Evolutionary conservation across 768 basidiomycete genomes (phyloP), one percentile per base, ranked within the genome.

Genomic region (Hygrocybe punicea): DNA sequence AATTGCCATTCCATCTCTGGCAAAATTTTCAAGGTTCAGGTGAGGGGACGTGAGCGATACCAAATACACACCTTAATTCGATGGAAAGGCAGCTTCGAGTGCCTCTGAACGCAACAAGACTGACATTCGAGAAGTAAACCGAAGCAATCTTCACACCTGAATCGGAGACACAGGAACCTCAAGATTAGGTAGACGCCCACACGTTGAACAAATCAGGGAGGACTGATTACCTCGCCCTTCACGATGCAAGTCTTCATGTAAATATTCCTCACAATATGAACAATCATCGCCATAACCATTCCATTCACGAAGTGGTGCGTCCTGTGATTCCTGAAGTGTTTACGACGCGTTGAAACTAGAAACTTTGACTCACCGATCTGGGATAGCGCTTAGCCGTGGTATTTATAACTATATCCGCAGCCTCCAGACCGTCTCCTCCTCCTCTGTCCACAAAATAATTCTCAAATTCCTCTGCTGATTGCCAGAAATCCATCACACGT

Each of bases 141-240:
- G 21, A 54, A 46, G 29, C 57, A 58, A 19, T 58, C 57, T 42
- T 53, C 36, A 47, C 57, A 58, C n/a, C 52, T 23, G 42, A 17
- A 58, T 16, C 11, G 48, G 29, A 14, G 25, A 16, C 8, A 24
- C 13, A n/a, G 16, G 21, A 39, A 17, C 49, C 17, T n/a, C 16
- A 24, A 14, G 35, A 10, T 16, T 19, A 51, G 29, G 29, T 29
- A 29, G 29, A 29, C 29, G 29, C 29, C 10, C 16, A 33, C 55
- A 56, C 16, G 55, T 56, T 6, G 55, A 46, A 34, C 55, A 56
- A 24, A 34, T 23, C 9, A 8, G 16, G 34, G 13, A 16, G 19
- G 13, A 14, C 33, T 23, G 46, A 37, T 56, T 21, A 16, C 55
- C 55, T 19, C 23, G 47, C n/a, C 55, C 55, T 37, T 56, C 55